Percentiles rank a stretch among this genome's conserved stretches.
Conservation (phyloP, 164 flowering plant species). For the Amborella trichopoda region DNA sequence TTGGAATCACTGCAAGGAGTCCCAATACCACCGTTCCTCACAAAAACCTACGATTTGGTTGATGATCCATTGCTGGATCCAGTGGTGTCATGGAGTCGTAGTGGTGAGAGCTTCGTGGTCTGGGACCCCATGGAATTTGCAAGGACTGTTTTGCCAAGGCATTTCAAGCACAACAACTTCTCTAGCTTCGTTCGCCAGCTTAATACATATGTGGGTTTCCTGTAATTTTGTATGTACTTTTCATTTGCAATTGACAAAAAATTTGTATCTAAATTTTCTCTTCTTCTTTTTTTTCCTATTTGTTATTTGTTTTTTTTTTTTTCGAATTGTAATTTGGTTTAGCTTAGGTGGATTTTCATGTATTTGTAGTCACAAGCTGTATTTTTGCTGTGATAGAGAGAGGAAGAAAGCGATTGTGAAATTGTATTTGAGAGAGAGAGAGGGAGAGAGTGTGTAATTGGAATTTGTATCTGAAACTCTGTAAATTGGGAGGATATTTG, state of each 20-base stretch:
- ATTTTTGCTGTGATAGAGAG: no score
- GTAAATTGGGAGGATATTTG: no score
- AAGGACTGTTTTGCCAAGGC: constrained; percentile 45
- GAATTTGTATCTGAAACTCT: no score
- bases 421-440: no score
- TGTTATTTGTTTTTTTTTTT: constrained; percentile 4
- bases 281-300: constrained; percentile 2
- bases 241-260: constrained; percentile 24
- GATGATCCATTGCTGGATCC: constrained; percentile 45
- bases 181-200: constrained; percentile 96
- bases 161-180: constrained; percentile 96
- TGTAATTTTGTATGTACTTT: constrained; percentile 7
- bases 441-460: no score
- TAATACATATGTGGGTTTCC: constrained; percentile 85
- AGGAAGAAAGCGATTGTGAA: no score
- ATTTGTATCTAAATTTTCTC: constrained; percentile 18
- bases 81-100: constrained; percentile 56
- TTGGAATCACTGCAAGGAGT: constrained; percentile 35
- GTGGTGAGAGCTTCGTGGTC: constrained; percentile 73
- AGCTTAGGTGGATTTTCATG: no score
- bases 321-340: no score
- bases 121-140: constrained; percentile 78
- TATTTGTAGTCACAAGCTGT: no score
- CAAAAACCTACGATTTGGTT: constrained; percentile 71
- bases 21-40: constrained; percentile 66